Conservation (phyloP, 352 stramenopile species). For the Stramenopiles sp. region DNA sequence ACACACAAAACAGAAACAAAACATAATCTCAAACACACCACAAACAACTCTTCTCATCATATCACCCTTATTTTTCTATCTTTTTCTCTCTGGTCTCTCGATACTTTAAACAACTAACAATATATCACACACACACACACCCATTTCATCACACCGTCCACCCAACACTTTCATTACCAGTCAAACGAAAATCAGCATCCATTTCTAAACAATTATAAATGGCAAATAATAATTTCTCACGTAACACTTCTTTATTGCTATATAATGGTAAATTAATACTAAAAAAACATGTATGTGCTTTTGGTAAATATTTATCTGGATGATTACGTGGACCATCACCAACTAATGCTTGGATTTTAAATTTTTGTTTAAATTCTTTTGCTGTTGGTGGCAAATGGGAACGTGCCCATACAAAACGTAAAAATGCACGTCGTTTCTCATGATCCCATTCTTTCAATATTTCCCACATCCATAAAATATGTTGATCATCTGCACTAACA, state of each 20-base stretch:
- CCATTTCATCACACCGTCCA: slow-evolving; percentile 26
- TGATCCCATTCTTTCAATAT: slow-evolving; percentile 35
- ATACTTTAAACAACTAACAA: too few relatives aligned
- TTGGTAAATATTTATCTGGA: slow-evolving; percentile 25
- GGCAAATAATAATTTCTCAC: slow-evolving; percentile 42
- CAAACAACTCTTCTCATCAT: too few relatives aligned
- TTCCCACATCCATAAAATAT: slow-evolving; percentile 48
- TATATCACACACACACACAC: too few relatives aligned
- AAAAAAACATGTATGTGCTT: slow-evolving; percentile 66
- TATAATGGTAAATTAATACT: slow-evolving; percentile 47
- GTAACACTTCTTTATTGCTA: slow-evolving; percentile 37
- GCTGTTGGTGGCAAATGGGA: slow-evolving; percentile 36
- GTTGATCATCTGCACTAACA: slow-evolving; percentile 33
- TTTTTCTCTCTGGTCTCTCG: too few relatives aligned
- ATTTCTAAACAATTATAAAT: slow-evolving; percentile 61
- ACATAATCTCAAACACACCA: too few relatives aligned
- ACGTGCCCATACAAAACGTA: slow-evolving; percentile 53
- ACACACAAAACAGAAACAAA: too few relatives aligned
- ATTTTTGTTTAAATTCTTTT: slow-evolving; percentile 49
- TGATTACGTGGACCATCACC: slow-evolving; percentile 12
- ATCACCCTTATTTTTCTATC: too few relatives aligned
- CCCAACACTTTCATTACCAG: slow-evolving; percentile 48
- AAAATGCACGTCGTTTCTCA: slow-evolving; percentile 41
- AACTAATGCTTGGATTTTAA: slow-evolving; percentile 49
- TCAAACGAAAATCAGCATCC: slow-evolving; percentile 57